These are phyloP conservation scores for Xylaria sp. DNA, from an alignment of 2,329 filamentous ascomycete species.

Conservation along the genomic window DNA sequence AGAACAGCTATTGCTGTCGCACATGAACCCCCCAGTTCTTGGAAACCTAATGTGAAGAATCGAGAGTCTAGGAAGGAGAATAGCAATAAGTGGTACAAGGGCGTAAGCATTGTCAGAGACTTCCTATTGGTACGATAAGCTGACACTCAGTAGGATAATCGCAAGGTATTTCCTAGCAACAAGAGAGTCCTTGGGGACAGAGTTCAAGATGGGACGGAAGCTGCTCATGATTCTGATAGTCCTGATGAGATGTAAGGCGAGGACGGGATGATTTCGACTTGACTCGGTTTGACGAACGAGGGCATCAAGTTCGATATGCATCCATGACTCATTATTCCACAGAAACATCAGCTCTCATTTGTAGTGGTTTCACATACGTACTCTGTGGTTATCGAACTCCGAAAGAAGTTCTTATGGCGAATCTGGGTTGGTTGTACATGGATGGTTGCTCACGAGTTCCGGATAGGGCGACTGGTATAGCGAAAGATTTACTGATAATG, in stretches of 20 bases:
- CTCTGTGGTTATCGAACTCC: not conserved
- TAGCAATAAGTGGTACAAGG: slow-evolving; percentile 27
- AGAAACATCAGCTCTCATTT: not conserved
- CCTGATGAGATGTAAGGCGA: slow-evolving; percentile 32
- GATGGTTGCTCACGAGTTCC: slow-evolving; percentile 6
- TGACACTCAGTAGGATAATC: slow-evolving; percentile 30
- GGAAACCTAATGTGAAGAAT: not conserved
- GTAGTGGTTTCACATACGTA: not conserved
- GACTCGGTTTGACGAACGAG: not conserved
- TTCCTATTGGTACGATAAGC: slow-evolving; percentile 27
- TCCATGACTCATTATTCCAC: not conserved
- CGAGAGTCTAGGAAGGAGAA: slow-evolving; percentile 8
- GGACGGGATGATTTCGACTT: not conserved
- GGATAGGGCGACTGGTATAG: slow-evolving; percentile 16
- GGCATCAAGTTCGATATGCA: not conserved
- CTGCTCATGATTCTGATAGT: slow-evolving; percentile 34
- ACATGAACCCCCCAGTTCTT: not conserved
- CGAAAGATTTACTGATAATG: slow-evolving; percentile 17
- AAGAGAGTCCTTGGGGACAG: not conserved
- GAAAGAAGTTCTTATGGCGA: not conserved
- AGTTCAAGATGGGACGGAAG: slow-evolving; percentile 19
- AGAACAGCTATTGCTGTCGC: not conserved
- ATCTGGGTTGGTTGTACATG: not conserved
- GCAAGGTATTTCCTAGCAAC: slow-evolving; percentile 25
- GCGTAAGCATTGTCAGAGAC: slow-evolving; percentile 29